Evolutionary conservation across 2,329 filamentous ascomycete species (phyloP).

Genomic region (Apiospora pterosperma): DNA sequence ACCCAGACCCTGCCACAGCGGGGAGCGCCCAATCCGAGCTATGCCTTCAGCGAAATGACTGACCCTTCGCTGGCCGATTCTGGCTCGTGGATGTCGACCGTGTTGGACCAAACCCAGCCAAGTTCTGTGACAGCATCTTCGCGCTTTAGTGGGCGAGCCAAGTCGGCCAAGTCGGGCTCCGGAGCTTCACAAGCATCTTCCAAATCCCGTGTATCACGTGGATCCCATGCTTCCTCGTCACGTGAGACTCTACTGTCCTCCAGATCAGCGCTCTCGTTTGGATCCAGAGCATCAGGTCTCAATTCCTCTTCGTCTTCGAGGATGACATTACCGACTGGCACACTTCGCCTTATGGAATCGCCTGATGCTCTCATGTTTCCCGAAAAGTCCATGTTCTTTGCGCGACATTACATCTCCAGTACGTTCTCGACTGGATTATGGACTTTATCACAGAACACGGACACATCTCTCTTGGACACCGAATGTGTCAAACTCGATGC

Average conservation of each 20-base stretch:
- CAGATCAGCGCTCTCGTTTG: neutral
- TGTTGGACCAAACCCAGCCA: neutral
- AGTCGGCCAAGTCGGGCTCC: neutral
- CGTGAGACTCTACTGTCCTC: neutral
- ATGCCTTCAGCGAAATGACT: neutral
- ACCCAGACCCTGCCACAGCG: neutral
- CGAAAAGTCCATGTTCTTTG: slow-evolving; percentile 10
- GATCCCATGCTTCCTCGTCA: slow-evolving; percentile 1
- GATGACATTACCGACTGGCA: neutral
- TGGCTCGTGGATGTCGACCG: slow-evolving; percentile 6
- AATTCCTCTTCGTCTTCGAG: neutral
- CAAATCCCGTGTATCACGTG: neutral
- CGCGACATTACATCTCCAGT: slow-evolving; percentile 10
- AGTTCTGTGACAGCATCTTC: neutral
- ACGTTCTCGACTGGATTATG: slow-evolving; percentile 7
- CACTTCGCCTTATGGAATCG: neutral
- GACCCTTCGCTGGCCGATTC: neutral
- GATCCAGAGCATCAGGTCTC: neutral
- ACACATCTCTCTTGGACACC: neutral
- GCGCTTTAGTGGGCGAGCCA: neutral
- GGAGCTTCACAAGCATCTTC: neutral
- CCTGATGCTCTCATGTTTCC: neutral
- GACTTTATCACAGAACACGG: slow-evolving; percentile 5
- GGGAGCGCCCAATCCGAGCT: neutral
- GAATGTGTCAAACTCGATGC: slow-evolving; percentile 8